Evolutionary conservation across 305 asterid genomes (phyloP).

Genomic region (Fraxinus latifolia): DNA sequence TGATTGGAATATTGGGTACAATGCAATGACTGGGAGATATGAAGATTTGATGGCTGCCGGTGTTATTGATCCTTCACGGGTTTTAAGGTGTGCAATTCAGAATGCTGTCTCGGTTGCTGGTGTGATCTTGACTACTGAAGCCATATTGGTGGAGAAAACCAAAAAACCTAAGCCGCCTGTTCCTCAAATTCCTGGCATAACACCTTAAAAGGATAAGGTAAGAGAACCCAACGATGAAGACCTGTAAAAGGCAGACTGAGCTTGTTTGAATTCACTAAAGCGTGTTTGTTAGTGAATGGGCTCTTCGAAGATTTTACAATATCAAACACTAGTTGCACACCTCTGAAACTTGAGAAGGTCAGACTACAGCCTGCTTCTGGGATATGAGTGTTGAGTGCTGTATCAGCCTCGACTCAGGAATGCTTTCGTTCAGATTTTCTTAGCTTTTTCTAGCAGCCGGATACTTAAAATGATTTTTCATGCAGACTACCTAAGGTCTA

Average conservation of each 20-base stretch:
- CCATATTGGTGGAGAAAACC: conserved; percentile 71
- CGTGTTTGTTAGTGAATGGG: background rate
- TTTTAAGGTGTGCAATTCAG: conserved; percentile 76
- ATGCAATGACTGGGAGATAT: conserved; percentile 70
- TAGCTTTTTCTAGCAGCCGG: background rate
- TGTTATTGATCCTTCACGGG: conserved; percentile 76
- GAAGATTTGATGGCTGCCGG: conserved; percentile 87
- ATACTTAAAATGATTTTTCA: background rate
- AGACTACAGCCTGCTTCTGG: background rate
- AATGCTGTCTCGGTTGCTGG: conserved; percentile 90
- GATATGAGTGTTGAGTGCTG: background rate
- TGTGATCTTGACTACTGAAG: conserved; percentile 80
- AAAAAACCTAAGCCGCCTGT: conserved; percentile 58
- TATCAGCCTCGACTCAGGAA: background rate
- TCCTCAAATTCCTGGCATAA: conserved; percentile 78
- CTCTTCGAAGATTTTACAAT: background rate
- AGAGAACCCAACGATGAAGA: conserved; percentile 6
- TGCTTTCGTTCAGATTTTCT: background rate
- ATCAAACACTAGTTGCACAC: background rate
- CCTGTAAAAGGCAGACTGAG: conserved; percentile 2
- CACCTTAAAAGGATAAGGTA: conserved; percentile 36
- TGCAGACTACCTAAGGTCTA: background rate
- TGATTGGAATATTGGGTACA: conserved; percentile 62
- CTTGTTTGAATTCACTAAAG: background rate
- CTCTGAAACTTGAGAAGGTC: conserved; percentile 1